Conservation (phyloP, 2,329 filamentous ascomycete genomes). For the Penicillium sp. region DNA sequence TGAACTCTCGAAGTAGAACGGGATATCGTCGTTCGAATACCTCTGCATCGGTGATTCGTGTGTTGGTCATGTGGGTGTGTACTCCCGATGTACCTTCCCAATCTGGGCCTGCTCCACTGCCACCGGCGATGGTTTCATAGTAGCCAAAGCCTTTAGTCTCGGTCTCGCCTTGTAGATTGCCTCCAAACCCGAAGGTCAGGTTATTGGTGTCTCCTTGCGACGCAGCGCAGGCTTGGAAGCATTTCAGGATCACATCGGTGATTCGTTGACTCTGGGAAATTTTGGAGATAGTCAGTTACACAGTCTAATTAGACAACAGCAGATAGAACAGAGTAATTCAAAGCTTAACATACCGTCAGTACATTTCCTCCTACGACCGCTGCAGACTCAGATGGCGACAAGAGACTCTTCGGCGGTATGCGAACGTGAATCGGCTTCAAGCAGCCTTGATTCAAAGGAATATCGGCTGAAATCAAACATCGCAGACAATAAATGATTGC, state of each 20-base stretch:
- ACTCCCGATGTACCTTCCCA: slow-evolving; percentile 78
- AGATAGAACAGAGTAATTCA: not conserved
- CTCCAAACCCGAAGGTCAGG: slow-evolving; percentile 40
- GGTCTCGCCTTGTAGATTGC: slow-evolving; percentile 25
- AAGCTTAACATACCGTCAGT: slow-evolving; percentile 70
- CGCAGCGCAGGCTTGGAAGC: slow-evolving; percentile 77
- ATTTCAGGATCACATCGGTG: slow-evolving; percentile 73
- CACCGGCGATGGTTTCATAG: slow-evolving; percentile 83
- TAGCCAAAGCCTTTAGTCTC: slow-evolving; percentile 66
- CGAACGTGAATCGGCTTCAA: slow-evolving; percentile 73
- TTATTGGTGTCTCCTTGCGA: slow-evolving; percentile 80
- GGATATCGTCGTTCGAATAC: slow-evolving; percentile 80
- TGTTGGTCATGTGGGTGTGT: slow-evolving; percentile 89
- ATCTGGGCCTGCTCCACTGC: slow-evolving; percentile 72
- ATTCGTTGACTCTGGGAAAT: slow-evolving; percentile 31
- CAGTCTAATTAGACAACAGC: not conserved
- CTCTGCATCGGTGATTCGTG: slow-evolving; percentile 80
- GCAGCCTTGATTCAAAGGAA: slow-evolving; percentile 83
- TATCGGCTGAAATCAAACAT: slow-evolving; percentile 75
- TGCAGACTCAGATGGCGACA: slow-evolving; percentile 73
- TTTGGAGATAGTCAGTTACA: not conserved
- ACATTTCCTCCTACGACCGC: slow-evolving; percentile 82
- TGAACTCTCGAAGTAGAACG: slow-evolving; percentile 73
- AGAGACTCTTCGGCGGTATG: slow-evolving; percentile 73
- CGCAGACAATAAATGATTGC: slow-evolving; percentile 83